Evolutionary conservation across 352 stramenopile genomes (phyloP), one percentile per base, ranked within the genome.

Genomic region (Phytophthora europaea): DNA sequence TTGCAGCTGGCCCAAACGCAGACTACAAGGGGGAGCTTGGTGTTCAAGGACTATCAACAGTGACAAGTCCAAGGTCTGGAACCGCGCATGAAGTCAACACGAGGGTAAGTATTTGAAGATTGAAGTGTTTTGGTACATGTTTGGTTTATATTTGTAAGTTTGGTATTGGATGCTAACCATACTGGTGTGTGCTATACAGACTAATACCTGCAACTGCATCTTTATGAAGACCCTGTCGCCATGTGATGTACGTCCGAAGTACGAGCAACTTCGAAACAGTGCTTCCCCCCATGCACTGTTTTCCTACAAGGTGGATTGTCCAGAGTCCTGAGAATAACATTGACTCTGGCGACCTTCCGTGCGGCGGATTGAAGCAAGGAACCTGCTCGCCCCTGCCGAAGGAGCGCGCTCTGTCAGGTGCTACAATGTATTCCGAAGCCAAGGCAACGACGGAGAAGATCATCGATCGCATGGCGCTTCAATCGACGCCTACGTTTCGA

Each of bases 381-480:
- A 70, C 10, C 67, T 47, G 3, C 55, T 60, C 0, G 51, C n/a
- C 16, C 0, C 40, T 15, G 0, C 40, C 16, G 40, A 50, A 22
- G 40, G 16, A 8, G 9, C 40, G 15, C 4, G 40, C 40, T 5
- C 40, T 50, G 40, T 22, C 40, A 20, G 40, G 40, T 22, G 40
- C 40, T 12, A 31, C 70, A 1, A 59, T 76, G 26, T 65, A 53
- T 7, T 26, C 65, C 6, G n/a, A 62, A 15, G 23, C 3, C 6
- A 58, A 47, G 1, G 16, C 40, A 28, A 55, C 22, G 58, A 16
- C 20, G 40, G 67, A 13, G 63, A 63, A n/a, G 48, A 50, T 50
- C 40, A 50, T 22, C 56, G 2, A 64, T 75, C n/a, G 20, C 1
- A 71, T 75, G 61, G 23, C 55, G 6, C 40, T 75, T 7, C 68